phyloP scores from a whole-genome alignment of 805 yeast species.

The Cyberlindnera euphorbiae region DNA sequence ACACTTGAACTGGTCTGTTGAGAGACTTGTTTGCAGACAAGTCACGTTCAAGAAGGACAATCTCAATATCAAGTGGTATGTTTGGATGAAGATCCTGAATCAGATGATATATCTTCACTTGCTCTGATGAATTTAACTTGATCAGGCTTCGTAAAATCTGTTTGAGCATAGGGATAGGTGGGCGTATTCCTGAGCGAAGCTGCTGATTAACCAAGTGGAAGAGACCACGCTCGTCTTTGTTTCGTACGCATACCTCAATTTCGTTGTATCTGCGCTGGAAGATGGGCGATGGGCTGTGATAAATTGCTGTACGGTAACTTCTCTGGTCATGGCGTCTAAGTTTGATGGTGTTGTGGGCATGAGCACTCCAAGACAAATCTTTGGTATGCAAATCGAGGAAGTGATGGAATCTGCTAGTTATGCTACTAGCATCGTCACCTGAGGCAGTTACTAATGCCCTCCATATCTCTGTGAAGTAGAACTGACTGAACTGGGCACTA shows the following conservation, averaged over 20 bases:
- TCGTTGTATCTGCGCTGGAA: slow-evolving; percentile 2
- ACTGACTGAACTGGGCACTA: neutral
- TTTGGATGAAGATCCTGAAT: slow-evolving; percentile 11
- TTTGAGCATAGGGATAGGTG: slow-evolving; percentile 11
- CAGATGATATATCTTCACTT: slow-evolving; percentile 11
- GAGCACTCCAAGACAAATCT: slow-evolving; percentile 5
- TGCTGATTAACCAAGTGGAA: slow-evolving; percentile 10
- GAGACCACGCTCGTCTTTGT: slow-evolving; percentile 6
- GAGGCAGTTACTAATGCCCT: slow-evolving; percentile 2
- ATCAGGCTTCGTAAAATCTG: slow-evolving; percentile 10
- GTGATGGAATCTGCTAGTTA: slow-evolving; percentile 4
- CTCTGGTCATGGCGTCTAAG: neutral
- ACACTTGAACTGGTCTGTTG: neutral
- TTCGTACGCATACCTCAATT: neutral
- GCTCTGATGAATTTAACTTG: slow-evolving; percentile 11
- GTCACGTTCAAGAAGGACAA: slow-evolving; percentile 8
- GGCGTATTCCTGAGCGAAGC: slow-evolving; percentile 20
- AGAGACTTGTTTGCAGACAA: neutral
- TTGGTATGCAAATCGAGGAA: slow-evolving; percentile 1
- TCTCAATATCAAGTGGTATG: slow-evolving; percentile 15
- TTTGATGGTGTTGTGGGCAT: slow-evolving; percentile 1
- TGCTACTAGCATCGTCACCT: slow-evolving; percentile 1
- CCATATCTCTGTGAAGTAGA: slow-evolving; percentile 8
- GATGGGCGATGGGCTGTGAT: neutral
- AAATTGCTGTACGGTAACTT: neutral